Evolutionary conservation across 2,329 filamentous ascomycete species (phyloP).

Genomic region (Calonectria crousiana): DNA sequence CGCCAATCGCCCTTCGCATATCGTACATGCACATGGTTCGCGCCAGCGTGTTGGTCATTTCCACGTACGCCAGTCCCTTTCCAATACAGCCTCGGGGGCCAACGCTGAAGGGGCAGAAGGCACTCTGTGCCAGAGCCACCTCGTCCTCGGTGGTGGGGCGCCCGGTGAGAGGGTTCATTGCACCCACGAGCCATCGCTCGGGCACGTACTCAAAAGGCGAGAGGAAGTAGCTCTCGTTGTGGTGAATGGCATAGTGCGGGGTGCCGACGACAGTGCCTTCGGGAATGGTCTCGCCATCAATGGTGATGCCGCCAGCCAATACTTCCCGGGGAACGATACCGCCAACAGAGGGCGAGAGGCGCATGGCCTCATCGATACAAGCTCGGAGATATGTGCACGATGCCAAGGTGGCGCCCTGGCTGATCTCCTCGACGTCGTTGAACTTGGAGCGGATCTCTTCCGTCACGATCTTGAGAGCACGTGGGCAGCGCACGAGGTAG

Average conservation of each 20-base stretch:
- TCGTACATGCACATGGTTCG: conserved; percentile 73
- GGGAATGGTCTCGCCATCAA: conserved; percentile 67
- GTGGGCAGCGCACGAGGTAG: conserved; percentile 68
- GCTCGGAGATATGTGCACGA: conserved; percentile 71
- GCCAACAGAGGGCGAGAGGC: conserved; percentile 71
- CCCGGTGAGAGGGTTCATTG: conserved; percentile 51
- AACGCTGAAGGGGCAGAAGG: conserved; percentile 81
- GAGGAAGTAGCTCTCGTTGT: conserved; percentile 73
- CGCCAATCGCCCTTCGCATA: conserved; percentile 62
- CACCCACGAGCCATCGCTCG: conserved; percentile 73
- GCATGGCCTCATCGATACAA: conserved; percentile 75
- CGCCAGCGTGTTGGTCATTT: conserved; percentile 74
- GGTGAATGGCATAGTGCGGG: conserved; percentile 77
- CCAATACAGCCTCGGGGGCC: conserved; percentile 80
- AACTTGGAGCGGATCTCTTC: conserved; percentile 67
- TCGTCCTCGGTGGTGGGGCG: conserved; percentile 62
- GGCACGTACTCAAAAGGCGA: conserved; percentile 70
- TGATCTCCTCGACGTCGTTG: conserved; percentile 65
- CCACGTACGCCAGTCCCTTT: conserved; percentile 75
- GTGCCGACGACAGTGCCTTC: conserved; percentile 73
- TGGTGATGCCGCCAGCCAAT: conserved; percentile 63
- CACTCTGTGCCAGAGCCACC: conserved; percentile 69
- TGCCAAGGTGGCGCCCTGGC: conserved; percentile 61
- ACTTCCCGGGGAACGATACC: conserved; percentile 72
- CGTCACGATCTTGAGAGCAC: conserved; percentile 59